Evolutionary conservation across 116 monocot genomes (phyloP).

Genomic region (Dioscorea cayenensis): DNA sequence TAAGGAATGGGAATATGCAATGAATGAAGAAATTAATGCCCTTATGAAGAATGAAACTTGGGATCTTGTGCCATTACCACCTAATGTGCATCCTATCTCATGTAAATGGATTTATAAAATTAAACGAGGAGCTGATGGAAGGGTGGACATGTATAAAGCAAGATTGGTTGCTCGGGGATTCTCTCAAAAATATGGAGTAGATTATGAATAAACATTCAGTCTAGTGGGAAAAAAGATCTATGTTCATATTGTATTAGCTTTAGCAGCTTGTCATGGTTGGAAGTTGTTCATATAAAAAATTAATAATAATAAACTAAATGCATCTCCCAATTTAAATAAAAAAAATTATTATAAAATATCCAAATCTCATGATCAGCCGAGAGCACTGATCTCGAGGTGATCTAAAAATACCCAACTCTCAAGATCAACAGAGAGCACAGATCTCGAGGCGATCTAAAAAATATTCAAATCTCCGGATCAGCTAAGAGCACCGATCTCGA

Average conservation of each 20-base stretch:
- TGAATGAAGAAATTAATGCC: conserved; percentile 1
- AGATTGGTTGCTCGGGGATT: conserved; percentile 2
- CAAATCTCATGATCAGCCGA: no score
- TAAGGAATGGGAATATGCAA: background rate
- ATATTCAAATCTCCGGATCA: no score
- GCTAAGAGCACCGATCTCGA: no score
- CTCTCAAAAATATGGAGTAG: conserved; percentile 2
- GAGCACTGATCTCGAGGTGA: no score
- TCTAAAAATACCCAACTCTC: no score
- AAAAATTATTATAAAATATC: no score
- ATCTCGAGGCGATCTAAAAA: no score
- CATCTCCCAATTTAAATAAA: no score
- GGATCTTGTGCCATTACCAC: background rate
- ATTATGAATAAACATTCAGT: conserved; percentile 5
- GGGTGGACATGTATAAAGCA: background rate
- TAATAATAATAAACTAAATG: no score
- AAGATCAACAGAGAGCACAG: no score
- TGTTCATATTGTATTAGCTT: background rate
- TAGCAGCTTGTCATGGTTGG: conserved; percentile 5
- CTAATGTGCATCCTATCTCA: background rate
- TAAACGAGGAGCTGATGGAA: conserved; percentile 1
- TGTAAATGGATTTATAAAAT: conserved; percentile 8
- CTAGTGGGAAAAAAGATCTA: conserved; percentile 2
- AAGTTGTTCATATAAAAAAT: no score
- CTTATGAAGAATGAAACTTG: conserved; percentile 7